phyloP scores from a whole-genome alignment of 495 filamentous ascomycete genomes.

The Lasiosphaeris hirsuta region DNA sequence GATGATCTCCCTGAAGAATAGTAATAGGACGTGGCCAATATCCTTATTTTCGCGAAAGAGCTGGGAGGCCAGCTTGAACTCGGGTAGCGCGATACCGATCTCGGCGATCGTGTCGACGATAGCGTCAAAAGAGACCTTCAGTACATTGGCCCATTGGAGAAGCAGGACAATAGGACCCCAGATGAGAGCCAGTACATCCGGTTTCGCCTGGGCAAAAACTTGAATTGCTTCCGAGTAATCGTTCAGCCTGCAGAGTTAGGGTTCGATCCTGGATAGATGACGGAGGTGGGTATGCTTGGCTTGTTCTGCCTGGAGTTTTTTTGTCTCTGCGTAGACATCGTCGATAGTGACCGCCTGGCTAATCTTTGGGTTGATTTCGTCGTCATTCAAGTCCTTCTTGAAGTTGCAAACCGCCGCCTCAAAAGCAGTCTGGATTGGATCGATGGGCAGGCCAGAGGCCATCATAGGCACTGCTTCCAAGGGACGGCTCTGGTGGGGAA shows the following conservation, averaged over 20 bases:
- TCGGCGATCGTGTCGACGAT: constrained; percentile 18
- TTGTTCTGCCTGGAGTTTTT: constrained; percentile 3
- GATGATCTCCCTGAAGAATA: constrained; percentile 35
- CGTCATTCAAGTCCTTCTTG: too few species aligned
- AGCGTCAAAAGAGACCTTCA: constrained; percentile 27
- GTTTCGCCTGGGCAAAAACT: constrained; percentile 25
- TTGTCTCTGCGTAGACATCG: neutral
- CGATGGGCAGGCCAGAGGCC: too few species aligned
- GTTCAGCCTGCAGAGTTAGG: neutral
- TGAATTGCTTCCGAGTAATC: constrained; percentile 10
- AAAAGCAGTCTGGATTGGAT: too few species aligned
- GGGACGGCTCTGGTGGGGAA: too few species aligned
- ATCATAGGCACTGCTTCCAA: too few species aligned
- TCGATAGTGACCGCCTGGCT: neutral
- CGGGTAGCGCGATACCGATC: constrained; percentile 16
- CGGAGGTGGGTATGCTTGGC: neutral
- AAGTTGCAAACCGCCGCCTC: too few species aligned
- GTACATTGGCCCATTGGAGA: constrained; percentile 18
- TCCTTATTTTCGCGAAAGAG: constrained; percentile 3
- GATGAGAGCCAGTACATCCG: constrained; percentile 26
- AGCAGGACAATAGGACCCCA: constrained; percentile 30
- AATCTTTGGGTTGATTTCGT: constrained; percentile 18
- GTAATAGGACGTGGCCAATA: constrained; percentile 22
- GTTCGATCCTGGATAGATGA: constrained; percentile 1
- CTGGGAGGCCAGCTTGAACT: neutral